Percentiles rank a stretch among this genome's conserved stretches.
Conservation (phyloP, 805 yeast species). For the Candida alai region DNA sequence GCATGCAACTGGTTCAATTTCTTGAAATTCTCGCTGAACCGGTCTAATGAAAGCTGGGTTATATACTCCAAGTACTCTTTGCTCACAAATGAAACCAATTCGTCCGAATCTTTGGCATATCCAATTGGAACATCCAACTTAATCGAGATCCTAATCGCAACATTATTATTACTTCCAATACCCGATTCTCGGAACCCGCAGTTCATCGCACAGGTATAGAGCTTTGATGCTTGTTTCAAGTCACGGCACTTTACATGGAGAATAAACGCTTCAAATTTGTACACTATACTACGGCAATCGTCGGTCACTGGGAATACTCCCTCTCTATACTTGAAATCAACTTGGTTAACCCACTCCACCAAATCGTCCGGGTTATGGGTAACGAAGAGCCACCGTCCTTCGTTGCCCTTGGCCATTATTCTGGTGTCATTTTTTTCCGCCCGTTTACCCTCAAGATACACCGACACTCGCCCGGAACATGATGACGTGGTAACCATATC, state of each 20-base stretch:
- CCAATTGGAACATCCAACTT: conserved; percentile 79
- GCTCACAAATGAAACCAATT: conserved; percentile 44
- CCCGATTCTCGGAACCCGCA: conserved; percentile 90
- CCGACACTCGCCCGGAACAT: conserved; percentile 84
- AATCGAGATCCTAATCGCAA: conserved; percentile 74
- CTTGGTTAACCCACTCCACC: conserved; percentile 43
- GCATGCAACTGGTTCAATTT: conserved; percentile 49
- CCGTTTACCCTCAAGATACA: conserved; percentile 64
- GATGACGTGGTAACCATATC: conserved; percentile 85
- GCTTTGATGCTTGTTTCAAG: conserved; percentile 49
- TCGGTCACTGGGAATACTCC: conserved; percentile 8
- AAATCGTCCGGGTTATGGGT: conserved; percentile 58
- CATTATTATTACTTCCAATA: conserved; percentile 72
- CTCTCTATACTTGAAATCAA: conserved; percentile 16
- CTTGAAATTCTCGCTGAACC: conserved; percentile 62
- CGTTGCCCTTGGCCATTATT: conserved; percentile 81
- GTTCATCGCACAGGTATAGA: conserved; percentile 70
- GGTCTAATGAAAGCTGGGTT: conserved; percentile 52
- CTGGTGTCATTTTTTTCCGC: conserved; percentile 36
- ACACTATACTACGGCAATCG: conserved; percentile 55
- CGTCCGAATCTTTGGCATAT: conserved; percentile 29
- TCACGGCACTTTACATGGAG: conserved; percentile 78
- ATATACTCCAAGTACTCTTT: conserved; percentile 48
- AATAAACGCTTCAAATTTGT: conserved; percentile 82
- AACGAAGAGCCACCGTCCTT: conserved; percentile 81